Percentiles rank a stretch among this genome's conserved stretches.
These are phyloP conservation scores for Lasiosphaeriaceae sp. DNA, from an alignment of 495 filamentous ascomycete genomes.

Conservation along the genomic window DNA sequence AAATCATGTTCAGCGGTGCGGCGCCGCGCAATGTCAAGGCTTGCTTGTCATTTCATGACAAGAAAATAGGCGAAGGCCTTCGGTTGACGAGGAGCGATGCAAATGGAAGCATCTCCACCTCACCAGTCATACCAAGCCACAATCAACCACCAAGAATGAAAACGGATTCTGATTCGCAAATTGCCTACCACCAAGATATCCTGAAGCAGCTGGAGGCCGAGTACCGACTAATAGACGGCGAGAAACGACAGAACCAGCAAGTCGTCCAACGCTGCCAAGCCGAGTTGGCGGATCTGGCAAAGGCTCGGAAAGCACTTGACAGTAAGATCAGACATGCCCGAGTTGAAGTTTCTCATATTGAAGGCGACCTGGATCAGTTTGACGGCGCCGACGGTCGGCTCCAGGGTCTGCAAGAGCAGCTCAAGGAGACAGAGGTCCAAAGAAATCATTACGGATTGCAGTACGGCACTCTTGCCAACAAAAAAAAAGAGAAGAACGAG, in stretches of 20 bases:
- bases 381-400: conserved; percentile 40
- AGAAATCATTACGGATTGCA: conserved; percentile 40
- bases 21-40: conserved; percentile 66
- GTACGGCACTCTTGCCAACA: conserved; percentile 31
- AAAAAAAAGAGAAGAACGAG: conserved; percentile 36
- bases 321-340: conserved; percentile 20
- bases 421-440: conserved; percentile 25
- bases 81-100: conserved; percentile 55
- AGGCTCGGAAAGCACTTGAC: conserved; percentile 20
- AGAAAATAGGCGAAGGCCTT: conserved; percentile 58
- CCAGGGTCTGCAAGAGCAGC: conserved; percentile 29
- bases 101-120: conserved; percentile 35
- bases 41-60: conserved; percentile 61
- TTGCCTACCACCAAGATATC: conserved; percentile 46
- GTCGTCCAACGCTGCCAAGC: conserved; percentile 55
- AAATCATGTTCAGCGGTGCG: conserved; percentile 62
- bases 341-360: conserved; percentile 22
- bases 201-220: conserved; percentile 43
- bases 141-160: conserved; percentile 65
- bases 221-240: conserved; percentile 28
- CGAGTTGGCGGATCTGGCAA: conserved; percentile 52
- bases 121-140: conserved; percentile 25
- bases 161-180: conserved; percentile 68
- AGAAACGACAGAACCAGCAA: conserved; percentile 49
- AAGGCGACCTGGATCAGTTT: conserved; percentile 38